Evolutionary conservation across 2,329 filamentous ascomycete species (phyloP), one percentile per base, ranked within the genome.

Genomic region (Zopfia rhizophila): DNA sequence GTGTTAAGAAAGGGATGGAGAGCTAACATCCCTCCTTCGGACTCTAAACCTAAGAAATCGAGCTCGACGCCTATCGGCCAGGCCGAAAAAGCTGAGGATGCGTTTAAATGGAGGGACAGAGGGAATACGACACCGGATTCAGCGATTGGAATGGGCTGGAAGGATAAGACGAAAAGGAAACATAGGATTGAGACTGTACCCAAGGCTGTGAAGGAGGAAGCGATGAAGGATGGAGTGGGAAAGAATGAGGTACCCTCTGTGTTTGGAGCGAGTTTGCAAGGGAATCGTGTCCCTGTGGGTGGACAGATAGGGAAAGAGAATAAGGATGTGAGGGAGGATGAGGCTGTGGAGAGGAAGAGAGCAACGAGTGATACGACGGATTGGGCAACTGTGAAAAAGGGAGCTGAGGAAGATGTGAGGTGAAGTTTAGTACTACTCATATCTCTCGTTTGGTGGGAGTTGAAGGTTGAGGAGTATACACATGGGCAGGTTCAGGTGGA

Each of bases 1-100:
- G 54, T 69, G 2, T 59, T 61, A 7, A 44, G 63, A 14, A 70
- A 70, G 22, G 2, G 12, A 3, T 5, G 7, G 18, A 38, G 39
- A 6, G 28, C 33, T 10, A 12, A 5, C 8, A 16, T 38, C 13
- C 23, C 36, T n/a, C n/a, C n/a, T n/a, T n/a, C n/a, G n/a, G n/a
- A n/a, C n/a, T n/a, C n/a, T n/a, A n/a, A 18, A 13, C 23, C 27
- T 27, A 27, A 24, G 22, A 45, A 51, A 24, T 29, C 38, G 7
- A 29, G 6, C n/a, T 42, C 47, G 5, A n/a, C 17, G 29, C 47
- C 47, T 2, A 27, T 51, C 17, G 14, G n/a, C 12, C 25, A 33
- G 13, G 12, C 25, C 2, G 36, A 50, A 14, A 5, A 17, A n/a
- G 16, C 29, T 7, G 3, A 25, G n/a, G 19, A 43, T 18, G 7